phyloP scores from a whole-genome alignment of 1,284 basidiomycete genomes.

The Apiotrichum akiyoshidainum region DNA sequence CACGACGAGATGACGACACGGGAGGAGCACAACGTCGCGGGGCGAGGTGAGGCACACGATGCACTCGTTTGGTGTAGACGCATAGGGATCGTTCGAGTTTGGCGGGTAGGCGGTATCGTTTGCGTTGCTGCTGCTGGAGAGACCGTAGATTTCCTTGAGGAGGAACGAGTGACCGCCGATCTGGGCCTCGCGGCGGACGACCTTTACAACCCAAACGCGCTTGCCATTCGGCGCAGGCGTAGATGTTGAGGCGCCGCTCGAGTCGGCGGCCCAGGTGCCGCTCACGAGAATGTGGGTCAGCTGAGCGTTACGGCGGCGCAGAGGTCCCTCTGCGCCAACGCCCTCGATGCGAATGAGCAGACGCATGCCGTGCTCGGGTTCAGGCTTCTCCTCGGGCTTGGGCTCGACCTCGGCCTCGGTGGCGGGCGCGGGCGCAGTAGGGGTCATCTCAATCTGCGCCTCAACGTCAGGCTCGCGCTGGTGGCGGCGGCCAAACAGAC shows the following conservation, averaged over 20 bases:
- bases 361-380: conserved; percentile 64
- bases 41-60: conserved; percentile 79
- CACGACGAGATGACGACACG: conserved; percentile 84
- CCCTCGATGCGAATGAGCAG: conserved; percentile 72
- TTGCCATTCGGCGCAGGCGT: conserved; percentile 50
- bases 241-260: conserved; percentile 16
- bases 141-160: conserved; percentile 84
- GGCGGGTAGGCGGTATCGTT: conserved; percentile 59
- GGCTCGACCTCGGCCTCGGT: conserved; percentile 36
- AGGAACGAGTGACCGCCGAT: conserved; percentile 88
- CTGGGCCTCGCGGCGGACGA: conserved; percentile 74
- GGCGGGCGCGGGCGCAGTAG: conserved; percentile 29
- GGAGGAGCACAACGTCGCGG: conserved; percentile 81
- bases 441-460: conserved; percentile 43
- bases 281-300: conserved; percentile 78
- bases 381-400: conserved; percentile 54
- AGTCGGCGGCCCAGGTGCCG: conserved; percentile 57
- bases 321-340: conserved; percentile 61
- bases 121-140: conserved; percentile 53
- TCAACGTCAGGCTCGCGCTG: conserved; percentile 38
- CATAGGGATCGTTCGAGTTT: conserved; percentile 55
- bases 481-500: conserved; percentile 31
- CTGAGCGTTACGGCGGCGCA: conserved; percentile 72
- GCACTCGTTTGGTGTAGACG: conserved; percentile 78
- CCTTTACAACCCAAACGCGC: conserved; percentile 73